Conservation (phyloP, 2,329 filamentous ascomycete genomes). For the Aspergillus sp. region DNA sequence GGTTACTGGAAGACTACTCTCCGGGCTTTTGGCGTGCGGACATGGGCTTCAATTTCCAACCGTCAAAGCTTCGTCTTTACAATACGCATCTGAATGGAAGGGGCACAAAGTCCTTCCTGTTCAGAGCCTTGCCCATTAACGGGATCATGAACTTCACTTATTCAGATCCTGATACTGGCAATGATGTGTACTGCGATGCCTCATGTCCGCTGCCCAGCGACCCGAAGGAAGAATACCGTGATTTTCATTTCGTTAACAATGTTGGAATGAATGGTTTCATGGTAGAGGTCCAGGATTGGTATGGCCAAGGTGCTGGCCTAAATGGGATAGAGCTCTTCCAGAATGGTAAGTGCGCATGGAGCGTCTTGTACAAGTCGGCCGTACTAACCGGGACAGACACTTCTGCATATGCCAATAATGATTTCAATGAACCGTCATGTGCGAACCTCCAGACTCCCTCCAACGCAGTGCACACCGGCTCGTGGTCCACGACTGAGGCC, state of each 20-base stretch:
- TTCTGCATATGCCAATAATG: conserved; percentile 71
- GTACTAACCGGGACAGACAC: conserved; percentile 46
- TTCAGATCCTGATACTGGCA: conserved; percentile 61
- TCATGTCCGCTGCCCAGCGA: conserved; percentile 75
- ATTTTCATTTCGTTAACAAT: conserved; percentile 80
- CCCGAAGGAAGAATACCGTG: conserved; percentile 59
- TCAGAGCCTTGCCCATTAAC: conserved; percentile 72
- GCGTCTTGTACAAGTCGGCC: neutral
- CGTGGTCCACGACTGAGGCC: conserved; percentile 65
- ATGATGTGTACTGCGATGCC: conserved; percentile 64
- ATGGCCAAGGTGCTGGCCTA: conserved; percentile 74
- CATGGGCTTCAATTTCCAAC: conserved; percentile 75
- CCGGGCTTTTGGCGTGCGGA: conserved; percentile 74
- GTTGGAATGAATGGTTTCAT: conserved; percentile 83
- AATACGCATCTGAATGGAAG: conserved; percentile 78
- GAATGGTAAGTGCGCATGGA: conserved; percentile 45
- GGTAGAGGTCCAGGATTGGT: conserved; percentile 79
- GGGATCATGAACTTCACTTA: conserved; percentile 97
- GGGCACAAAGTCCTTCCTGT: conserved; percentile 80
- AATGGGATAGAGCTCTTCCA: conserved; percentile 80
- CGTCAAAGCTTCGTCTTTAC: conserved; percentile 76
- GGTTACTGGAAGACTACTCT: conserved; percentile 66
- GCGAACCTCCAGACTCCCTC: conserved; percentile 56
- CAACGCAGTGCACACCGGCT: conserved; percentile 58
- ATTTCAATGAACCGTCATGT: conserved; percentile 83